phyloP scores from a whole-genome alignment of 2,329 filamentous ascomycete genomes.

The Zymoseptoria crescenta region DNA sequence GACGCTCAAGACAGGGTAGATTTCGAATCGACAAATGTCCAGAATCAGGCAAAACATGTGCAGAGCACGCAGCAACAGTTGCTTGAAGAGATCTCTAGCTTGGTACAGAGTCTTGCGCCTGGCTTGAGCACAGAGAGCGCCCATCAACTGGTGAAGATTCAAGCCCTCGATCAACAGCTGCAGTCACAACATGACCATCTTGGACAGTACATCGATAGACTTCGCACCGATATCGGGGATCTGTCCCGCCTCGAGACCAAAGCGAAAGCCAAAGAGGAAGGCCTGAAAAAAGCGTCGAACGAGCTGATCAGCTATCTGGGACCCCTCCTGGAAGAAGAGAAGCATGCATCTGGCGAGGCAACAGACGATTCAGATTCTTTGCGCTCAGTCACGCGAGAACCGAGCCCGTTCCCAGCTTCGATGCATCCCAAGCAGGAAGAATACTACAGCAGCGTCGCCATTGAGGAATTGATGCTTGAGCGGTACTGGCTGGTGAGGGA shows the following conservation, averaged over 20 bases:
- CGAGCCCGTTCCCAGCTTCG: not conserved
- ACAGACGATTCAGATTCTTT: not conserved
- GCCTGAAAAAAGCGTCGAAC: not conserved
- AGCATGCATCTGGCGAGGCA: not conserved
- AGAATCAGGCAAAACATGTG: not conserved
- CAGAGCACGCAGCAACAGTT: not conserved
- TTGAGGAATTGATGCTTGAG: not conserved
- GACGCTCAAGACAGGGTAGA: not conserved
- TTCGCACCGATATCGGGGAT: not conserved
- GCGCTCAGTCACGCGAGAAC: not conserved
- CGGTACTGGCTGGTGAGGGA: not conserved
- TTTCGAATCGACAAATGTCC: not conserved
- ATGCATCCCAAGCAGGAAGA: not conserved
- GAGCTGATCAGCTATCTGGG: not conserved
- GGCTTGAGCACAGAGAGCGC: too few relatives aligned
- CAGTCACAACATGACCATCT: not conserved
- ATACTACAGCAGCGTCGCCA: not conserved
- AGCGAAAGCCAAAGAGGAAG: not conserved
- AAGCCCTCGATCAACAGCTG: not conserved
- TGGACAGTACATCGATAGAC: not conserved
- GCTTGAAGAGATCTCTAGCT: not conserved
- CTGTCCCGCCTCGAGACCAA: not conserved
- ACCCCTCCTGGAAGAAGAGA: not conserved
- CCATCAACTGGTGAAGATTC: not conserved
- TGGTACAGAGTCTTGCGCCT: not conserved